Conservation (phyloP, 768 basidiomycete genomes). For the Lactifluus pinguis region DNA sequence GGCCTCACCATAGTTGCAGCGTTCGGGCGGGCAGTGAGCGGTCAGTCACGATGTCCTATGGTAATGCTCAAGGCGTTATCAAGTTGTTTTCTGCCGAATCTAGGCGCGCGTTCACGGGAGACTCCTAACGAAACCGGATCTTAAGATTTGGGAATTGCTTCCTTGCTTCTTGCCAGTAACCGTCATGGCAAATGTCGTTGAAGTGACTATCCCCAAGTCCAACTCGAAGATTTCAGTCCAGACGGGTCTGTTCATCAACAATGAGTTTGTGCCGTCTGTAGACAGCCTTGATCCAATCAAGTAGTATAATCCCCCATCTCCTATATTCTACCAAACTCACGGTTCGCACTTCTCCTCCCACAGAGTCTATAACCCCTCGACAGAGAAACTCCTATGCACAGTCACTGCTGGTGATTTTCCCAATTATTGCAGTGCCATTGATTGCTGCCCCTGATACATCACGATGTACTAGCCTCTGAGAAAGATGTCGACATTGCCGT, state of each 20-base stretch:
- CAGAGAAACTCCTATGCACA: constrained; percentile 62
- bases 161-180: not conserved
- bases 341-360: not conserved
- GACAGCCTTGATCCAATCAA: constrained; percentile 57
- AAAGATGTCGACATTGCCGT: constrained; percentile 83
- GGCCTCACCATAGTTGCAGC: too few species aligned
- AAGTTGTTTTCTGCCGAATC: not conserved
- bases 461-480: constrained; percentile 38
- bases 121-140: not conserved
- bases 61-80: too few species aligned
- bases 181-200: constrained; percentile 19
- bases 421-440: not conserved
- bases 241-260: constrained; percentile 88
- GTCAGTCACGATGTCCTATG: not conserved
- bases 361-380: constrained; percentile 54
- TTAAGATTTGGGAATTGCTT: not conserved
- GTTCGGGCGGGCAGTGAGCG: not conserved
- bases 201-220: constrained; percentile 23
- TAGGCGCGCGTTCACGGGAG: not conserved
- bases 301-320: constrained; percentile 30
- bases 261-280: constrained; percentile 72
- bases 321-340: not conserved
- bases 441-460: not conserved
- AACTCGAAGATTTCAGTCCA: constrained; percentile 45
- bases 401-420: constrained; percentile 41